Percentiles rank a stretch among this genome's conserved stretches.
Evolutionary conservation across 2,329 filamentous ascomycete species (phyloP).

Genomic region (Alternaria ethzedia): DNA sequence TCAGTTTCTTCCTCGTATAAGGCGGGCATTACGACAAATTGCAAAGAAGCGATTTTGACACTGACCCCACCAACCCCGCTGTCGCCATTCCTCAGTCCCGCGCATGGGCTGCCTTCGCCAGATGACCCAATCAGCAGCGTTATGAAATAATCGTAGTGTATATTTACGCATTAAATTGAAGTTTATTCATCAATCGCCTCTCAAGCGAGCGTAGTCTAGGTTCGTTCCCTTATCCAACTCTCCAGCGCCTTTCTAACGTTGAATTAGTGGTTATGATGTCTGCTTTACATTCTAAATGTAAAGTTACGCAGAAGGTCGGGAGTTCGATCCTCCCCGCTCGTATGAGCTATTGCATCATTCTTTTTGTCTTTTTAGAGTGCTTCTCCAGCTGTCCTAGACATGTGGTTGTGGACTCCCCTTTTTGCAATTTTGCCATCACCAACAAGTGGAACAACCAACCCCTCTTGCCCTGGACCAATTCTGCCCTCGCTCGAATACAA

Average conservation of each 20-base stretch:
- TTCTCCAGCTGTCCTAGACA: not conserved
- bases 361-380: constrained; percentile 18
- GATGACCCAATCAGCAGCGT: not conserved
- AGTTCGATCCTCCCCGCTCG: constrained; percentile 47
- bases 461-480: not conserved
- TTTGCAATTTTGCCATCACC: not conserved
- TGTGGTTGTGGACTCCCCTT: not conserved
- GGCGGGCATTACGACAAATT: not conserved
- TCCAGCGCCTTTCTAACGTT: too few relatives aligned
- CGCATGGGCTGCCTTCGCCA: not conserved
- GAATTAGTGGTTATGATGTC: constrained; percentile 45
- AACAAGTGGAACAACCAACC: not conserved
- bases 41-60: not conserved
- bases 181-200: not conserved
- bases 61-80: not conserved
- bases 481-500: not conserved
- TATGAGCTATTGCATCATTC: constrained; percentile 25
- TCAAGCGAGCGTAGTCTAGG: constrained; percentile 24
- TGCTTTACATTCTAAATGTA: constrained; percentile 44
- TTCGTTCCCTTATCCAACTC: too few relatives aligned
- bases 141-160: too few relatives aligned
- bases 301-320: constrained; percentile 45
- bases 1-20: not conserved
- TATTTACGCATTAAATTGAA: fast-evolving
- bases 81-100: not conserved